These are phyloP conservation scores for Talaromyces sp. DNA, from an alignment of 2,329 filamentous ascomycete genomes.

Conservation along the genomic window DNA sequence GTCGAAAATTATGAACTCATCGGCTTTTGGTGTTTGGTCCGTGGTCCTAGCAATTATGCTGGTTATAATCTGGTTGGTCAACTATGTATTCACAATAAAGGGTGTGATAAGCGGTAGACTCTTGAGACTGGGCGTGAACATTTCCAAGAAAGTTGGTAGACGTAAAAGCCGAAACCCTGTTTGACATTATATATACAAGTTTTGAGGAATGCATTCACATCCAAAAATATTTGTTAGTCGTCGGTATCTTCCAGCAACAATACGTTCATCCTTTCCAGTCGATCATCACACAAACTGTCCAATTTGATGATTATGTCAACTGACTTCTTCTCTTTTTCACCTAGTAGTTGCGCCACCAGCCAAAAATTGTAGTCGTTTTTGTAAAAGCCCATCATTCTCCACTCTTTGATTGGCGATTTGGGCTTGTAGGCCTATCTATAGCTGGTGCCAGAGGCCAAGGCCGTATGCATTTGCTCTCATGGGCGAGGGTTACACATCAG, in stretches of 20 bases:
- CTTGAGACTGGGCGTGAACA: conserved; percentile 12
- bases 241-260: background rate
- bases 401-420: background rate
- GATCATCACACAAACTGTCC: background rate
- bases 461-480: background rate
- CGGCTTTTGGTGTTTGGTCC: conserved; percentile 35
- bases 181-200: background rate
- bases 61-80: conserved; percentile 27
- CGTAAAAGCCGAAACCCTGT: background rate
- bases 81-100: conserved; percentile 26
- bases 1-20: conserved; percentile 32
- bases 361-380: background rate
- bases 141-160: background rate
- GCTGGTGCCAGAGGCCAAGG: background rate
- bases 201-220: too few species aligned
- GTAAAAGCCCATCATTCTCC: background rate
- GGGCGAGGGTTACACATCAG: background rate
- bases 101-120: conserved; percentile 25
- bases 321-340: background rate
- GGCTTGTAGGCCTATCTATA: background rate
- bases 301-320: background rate
- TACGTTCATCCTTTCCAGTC: background rate
- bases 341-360: background rate
- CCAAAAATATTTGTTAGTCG: too few species aligned
- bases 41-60: conserved; percentile 31